Percentiles rank a stretch among this genome's conserved stretches.
Evolutionary conservation across 2,329 filamentous ascomycete species (phyloP).

Genomic region (Gaeumannomyces sp.): DNA sequence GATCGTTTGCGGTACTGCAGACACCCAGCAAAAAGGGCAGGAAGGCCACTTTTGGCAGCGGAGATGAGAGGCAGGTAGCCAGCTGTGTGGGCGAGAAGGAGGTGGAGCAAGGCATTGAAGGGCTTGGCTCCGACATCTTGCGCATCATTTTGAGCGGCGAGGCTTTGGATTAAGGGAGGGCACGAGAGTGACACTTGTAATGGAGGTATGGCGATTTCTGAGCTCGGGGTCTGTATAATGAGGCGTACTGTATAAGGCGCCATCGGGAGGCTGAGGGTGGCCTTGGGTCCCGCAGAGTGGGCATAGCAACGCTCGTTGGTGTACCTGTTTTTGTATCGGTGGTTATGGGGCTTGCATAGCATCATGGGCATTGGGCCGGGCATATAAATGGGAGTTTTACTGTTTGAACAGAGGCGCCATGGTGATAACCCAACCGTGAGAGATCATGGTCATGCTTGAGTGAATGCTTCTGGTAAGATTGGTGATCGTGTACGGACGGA

Average conservation of each 20-base stretch:
- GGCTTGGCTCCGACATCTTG: constrained; percentile 54
- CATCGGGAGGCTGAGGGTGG: too few relatives aligned
- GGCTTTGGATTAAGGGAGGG: constrained; percentile 41
- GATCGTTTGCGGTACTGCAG: constrained; percentile 55
- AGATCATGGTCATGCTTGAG: neutral
- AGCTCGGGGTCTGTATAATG: neutral
- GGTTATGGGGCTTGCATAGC: neutral
- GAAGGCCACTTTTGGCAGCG: constrained; percentile 45
- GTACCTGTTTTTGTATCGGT: neutral
- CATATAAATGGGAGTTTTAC: neutral
- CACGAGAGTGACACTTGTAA: constrained; percentile 5
- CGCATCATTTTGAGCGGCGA: constrained; percentile 57
- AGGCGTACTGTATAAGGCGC: neutral
- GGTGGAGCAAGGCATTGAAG: constrained; percentile 63
- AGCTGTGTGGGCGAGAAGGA: constrained; percentile 78
- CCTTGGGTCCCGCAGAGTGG: neutral
- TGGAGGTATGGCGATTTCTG: neutral
- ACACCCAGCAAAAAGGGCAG: constrained; percentile 67
- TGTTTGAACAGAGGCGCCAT: neutral
- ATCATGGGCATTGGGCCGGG: neutral
- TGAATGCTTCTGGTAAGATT: neutral
- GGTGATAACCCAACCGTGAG: neutral
- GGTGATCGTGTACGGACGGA: neutral
- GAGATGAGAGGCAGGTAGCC: constrained; percentile 71
- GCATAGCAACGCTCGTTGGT: neutral